These are phyloP conservation scores for Globisporangium polare DNA, from an alignment of 352 stramenopile species.

Conservation along the genomic window DNA sequence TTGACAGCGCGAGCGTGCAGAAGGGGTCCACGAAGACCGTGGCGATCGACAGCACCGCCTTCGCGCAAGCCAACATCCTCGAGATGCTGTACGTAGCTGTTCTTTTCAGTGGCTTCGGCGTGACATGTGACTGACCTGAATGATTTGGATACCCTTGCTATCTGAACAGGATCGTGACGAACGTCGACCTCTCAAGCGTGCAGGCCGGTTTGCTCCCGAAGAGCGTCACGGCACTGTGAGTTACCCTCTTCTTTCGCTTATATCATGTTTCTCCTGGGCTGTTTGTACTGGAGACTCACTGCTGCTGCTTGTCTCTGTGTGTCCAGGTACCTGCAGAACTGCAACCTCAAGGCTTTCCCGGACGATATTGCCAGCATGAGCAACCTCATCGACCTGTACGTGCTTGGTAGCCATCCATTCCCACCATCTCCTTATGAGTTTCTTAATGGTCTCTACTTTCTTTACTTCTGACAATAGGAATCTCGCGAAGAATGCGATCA, in stretches of 20 bases:
- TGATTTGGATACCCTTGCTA: not conserved
- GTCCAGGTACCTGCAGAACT: conserved; percentile 63
- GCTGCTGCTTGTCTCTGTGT: not conserved
- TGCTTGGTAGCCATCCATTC: not conserved
- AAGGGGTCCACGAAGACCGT: conserved; percentile 62
- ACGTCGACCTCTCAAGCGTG: conserved; percentile 52
- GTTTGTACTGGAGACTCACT: not conserved
- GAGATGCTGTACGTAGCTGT: conserved; percentile 38
- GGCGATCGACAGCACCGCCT: conserved; percentile 39
- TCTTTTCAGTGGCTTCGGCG: not conserved
- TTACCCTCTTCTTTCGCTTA: no score
- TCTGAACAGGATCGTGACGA: conserved; percentile 39
- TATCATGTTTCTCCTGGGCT: no score
- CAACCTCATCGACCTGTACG: conserved; percentile 56
- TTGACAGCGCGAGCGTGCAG: conserved; percentile 42
- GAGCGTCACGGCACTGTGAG: conserved; percentile 37
- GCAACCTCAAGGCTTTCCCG: conserved; percentile 49
- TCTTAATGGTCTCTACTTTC: not conserved
- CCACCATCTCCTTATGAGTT: not conserved
- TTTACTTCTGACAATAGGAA: conserved; percentile 25
- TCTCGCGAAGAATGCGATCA: conserved; percentile 55
- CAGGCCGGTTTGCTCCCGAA: conserved; percentile 46
- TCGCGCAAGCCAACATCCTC: conserved; percentile 33
- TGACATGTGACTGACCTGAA: not conserved
- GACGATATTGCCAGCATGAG: conserved; percentile 39